Base-by-base conservation (phyloP, 2,329 filamentous ascomycete genomes). In the Exophiala bonariae region DNA sequence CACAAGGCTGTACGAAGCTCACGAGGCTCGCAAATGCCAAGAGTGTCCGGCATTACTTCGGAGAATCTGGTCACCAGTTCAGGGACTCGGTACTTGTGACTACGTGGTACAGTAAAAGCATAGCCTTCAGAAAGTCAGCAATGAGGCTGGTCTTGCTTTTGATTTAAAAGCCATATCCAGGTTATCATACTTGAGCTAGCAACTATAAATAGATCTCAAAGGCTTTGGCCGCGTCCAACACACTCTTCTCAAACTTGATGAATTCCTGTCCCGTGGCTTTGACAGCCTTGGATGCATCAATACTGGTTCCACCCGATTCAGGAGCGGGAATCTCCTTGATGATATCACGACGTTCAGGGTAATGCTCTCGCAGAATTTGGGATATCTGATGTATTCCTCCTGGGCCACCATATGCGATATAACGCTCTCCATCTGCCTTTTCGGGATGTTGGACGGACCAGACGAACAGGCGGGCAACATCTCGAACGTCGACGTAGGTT, bases 401-500 rank as follows among this genome's bases (percentile, higher is more conserved):
- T 4, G 7, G n/a, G 10, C 18, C 35, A 22, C 35, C 17, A 20
- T 4, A 37, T 8, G 35, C 35, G 19, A 76, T 62, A 49, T 70
- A 75, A 7, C 72, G 60, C 56, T 76, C 63, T 2, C 70, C 68
- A 45, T 74, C 59, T 1, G 67, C 61, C 33, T 64, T 56, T 14
- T 55, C 46, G 1, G 55, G 39, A 11, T 47, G 30, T 40, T 62
- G 55, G 13, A 52, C 57, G 2, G 59, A 59, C 30, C 50, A 41
- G 5, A 58, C 32, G 47, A 64, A 64, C 3, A 60, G 61, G n/a
- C 53, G 41, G 1, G 63, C 62, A 17, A 64, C 57, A 43, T 67
- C 62, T 9, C 58, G 54, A 18, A 62, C 61, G 39, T 65, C 59
- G 30, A 55, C 58, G 30, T 56, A 63, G 4, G 52, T 45, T 19